Percentiles rank a stretch among this genome's conserved stretches.
Conservation (phyloP, 2,329 filamentous ascomycete species). For the Alternaria angustiovoidea region DNA sequence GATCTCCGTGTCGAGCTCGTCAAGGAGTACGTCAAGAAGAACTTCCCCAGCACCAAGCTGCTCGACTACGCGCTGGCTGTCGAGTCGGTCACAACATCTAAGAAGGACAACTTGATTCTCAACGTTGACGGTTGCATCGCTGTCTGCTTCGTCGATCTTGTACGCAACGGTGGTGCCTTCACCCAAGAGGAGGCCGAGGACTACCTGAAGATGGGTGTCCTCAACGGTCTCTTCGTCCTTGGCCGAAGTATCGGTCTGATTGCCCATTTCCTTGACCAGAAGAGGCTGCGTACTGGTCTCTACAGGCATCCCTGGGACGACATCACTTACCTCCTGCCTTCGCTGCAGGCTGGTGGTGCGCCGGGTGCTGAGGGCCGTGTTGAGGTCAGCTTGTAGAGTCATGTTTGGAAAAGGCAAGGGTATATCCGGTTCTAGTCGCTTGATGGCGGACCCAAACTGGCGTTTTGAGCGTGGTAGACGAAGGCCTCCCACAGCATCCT, state of each 20-base stretch:
- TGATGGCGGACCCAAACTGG: slow-evolving; percentile 36
- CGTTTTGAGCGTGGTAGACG: slow-evolving; percentile 45
- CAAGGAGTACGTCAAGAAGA: slow-evolving; percentile 97
- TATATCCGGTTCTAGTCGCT: slow-evolving; percentile 37
- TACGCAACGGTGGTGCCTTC: slow-evolving; percentile 98
- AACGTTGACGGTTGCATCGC: slow-evolving; percentile 99
- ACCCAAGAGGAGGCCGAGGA: slow-evolving; percentile 95
- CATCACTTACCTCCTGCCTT: slow-evolving; percentile 54
- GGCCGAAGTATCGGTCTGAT: slow-evolving; percentile 98
- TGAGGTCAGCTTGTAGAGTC: slow-evolving; percentile 51
- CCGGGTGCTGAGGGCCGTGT: slow-evolving; percentile 53
- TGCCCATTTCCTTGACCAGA: slow-evolving; percentile 99
- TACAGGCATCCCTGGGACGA: slow-evolving; percentile 93
- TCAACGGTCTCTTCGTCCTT: slow-evolving; percentile 99
- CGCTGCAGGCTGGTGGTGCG: slow-evolving; percentile 46
- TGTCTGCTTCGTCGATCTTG: slow-evolving; percentile 97
- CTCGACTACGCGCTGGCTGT: slow-evolving; percentile 98
- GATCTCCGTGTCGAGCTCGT: slow-evolving; percentile 99
- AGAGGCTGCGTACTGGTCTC: slow-evolving; percentile 96
- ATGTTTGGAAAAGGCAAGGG: slow-evolving; percentile 35
- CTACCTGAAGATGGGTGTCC: slow-evolving; percentile 98
- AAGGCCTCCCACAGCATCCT: slow-evolving; percentile 31
- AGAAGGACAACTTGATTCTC: slow-evolving; percentile 99
- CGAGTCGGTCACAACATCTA: slow-evolving; percentile 96
- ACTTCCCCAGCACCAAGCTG: slow-evolving; percentile 97